phyloP scores from a whole-genome alignment of 2,329 filamentous ascomycete genomes.

The Claviceps maximensis region DNA sequence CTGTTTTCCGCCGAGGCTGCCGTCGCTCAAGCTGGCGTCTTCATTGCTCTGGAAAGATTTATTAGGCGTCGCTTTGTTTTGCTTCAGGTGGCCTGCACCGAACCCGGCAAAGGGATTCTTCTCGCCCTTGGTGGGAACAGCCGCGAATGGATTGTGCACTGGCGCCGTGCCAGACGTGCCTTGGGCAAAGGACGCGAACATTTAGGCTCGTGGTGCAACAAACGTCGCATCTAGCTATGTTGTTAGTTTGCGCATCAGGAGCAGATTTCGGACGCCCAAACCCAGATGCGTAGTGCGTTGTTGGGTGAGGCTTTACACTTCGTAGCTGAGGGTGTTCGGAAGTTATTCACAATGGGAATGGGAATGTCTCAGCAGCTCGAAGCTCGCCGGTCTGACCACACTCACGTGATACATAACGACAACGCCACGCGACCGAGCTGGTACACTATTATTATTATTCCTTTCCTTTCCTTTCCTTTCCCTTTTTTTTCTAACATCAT shows the following conservation, averaged over 20 bases:
- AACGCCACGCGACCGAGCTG: not conserved
- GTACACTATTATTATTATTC: not conserved
- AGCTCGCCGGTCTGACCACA: not conserved
- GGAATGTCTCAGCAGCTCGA: not conserved
- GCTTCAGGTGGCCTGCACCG: conserved; percentile 17
- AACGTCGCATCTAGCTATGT: conserved; percentile 24
- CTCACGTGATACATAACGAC: conserved; percentile 4
- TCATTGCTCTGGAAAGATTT: conserved; percentile 17
- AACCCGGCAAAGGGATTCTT: conserved; percentile 17
- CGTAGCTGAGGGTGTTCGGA: not conserved
- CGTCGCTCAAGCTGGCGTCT: conserved; percentile 14
- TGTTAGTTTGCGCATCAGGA: conserved; percentile 21
- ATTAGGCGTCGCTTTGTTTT: conserved; percentile 15
- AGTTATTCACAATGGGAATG: conserved; percentile 7
- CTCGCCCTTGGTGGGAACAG: conserved; percentile 1
- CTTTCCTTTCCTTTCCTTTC: not conserved
- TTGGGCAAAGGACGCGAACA: conserved; percentile 25
- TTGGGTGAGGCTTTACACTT: not conserved
- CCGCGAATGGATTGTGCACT: conserved; percentile 23
- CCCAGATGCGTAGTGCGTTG: not conserved
- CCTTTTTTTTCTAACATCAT: not conserved
- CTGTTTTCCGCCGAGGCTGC: conserved; percentile 10
- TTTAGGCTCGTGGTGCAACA: conserved; percentile 27
- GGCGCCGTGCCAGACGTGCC: conserved; percentile 22
- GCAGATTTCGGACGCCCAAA: not conserved